Base-by-base conservation (phyloP, 768 basidiomycete species). In the Kwoniella sp. region DNA sequence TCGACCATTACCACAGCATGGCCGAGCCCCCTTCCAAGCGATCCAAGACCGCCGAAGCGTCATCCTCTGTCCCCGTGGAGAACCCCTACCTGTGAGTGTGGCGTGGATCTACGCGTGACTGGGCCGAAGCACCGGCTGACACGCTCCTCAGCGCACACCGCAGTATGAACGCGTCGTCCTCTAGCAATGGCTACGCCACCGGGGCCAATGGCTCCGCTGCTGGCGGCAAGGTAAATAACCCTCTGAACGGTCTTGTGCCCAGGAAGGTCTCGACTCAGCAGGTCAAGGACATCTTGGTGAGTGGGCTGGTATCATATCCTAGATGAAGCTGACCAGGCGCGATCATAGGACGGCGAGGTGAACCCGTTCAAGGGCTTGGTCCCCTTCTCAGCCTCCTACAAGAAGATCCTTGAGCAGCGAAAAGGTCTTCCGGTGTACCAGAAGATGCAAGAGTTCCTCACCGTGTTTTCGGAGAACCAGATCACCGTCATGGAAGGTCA, bases 401-500 rank as follows among this genome's bases (percentile, higher is more conserved):
- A 78, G 74, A 89, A 87, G 76, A 92, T 98, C 51, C 73, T 98
- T 20, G 84, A 85, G 65, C 75, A 79, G 10, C 83, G 95, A 51
- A 89, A 85, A 78, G 87, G 88, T 69, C 78, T 99, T 19, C 93
- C 95, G 0, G 92, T 99, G 0, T 95, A 80, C 63, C 76, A 84
- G 2, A 88, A 93, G 75, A 93, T 96, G 91, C 81, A 85, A 51
- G 88, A 92, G 39, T 98, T 99, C 73, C 82, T 85, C 66, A 80
- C 86, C 61, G 85, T 92, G 77, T 88, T 87, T 76, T 81, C 68
- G 50, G 76, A 82, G 62, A 82, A 89, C 72, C 90, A 93, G 77
- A 85, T 95, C 58, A 84, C 87, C 33, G 82, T 90, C 7, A 71
- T 71, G 65, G 66, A 69, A 50, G 67, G 92, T 63, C 92, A 95